Evolutionary conservation across 805 yeast species (phyloP).

Genomic region (Saccharomycopsis olivae): DNA sequence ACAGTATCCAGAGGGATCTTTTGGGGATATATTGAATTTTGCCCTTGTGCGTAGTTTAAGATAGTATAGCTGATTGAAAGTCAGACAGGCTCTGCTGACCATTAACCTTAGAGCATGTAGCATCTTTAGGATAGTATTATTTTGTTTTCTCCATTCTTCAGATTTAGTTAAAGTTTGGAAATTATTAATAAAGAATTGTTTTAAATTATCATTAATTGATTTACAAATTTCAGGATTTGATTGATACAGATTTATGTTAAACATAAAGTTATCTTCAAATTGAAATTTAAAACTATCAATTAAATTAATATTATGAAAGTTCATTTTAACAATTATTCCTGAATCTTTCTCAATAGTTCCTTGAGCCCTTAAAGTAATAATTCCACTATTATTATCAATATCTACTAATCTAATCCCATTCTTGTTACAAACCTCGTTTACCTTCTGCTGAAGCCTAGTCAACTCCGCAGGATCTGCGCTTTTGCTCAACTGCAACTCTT

Average conservation of each 20-base stretch:
- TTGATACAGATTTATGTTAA: constrained; percentile 1
- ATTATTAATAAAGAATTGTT: constrained; percentile 5
- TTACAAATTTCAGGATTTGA: constrained; percentile 4
- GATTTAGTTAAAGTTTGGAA: background rate
- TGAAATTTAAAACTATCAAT: constrained; percentile 6
- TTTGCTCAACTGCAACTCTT: constrained; percentile 16
- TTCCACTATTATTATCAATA: constrained; percentile 28
- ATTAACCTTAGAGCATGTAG: constrained; percentile 3
- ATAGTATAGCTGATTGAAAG: constrained; percentile 11
- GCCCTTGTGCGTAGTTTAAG: constrained; percentile 10
- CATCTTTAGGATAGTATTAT: constrained; percentile 2
- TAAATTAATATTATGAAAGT: constrained; percentile 19
- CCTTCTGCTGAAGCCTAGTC: background rate
- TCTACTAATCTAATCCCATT: constrained; percentile 25
- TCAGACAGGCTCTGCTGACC: background rate
- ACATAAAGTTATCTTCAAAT: constrained; percentile 10
- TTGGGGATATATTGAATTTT: too few relatives aligned
- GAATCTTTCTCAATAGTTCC: constrained; percentile 17
- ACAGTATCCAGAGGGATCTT: too few relatives aligned
- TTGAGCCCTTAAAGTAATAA: background rate
- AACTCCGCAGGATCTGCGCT: constrained; percentile 19
- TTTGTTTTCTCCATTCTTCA: background rate
- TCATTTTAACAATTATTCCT: constrained; percentile 9
- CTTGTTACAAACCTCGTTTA: constrained; percentile 1
- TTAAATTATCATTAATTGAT: constrained; percentile 3